Evolutionary conservation across 441 rosid genomes (phyloP).

Genomic region (Gossypium davidsonii): DNA sequence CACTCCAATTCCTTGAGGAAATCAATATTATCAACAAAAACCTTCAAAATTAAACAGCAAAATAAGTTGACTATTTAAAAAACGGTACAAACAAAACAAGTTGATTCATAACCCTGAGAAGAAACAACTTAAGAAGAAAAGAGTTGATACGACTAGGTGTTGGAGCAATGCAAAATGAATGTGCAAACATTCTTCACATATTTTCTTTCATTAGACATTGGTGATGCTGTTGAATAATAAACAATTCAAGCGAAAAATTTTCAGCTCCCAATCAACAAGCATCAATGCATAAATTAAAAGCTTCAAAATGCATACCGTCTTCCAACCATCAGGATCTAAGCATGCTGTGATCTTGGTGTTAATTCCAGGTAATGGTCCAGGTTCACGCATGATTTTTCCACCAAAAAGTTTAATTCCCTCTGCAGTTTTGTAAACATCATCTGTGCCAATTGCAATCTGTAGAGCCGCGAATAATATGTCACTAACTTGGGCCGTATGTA

Average conservation of each 20-base stretch:
- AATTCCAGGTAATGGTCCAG: slow-evolving; percentile 49
- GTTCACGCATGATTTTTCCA: slow-evolving; percentile 35
- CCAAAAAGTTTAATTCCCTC: slow-evolving; percentile 39
- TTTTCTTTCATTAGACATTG: background rate
- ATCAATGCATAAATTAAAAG: slow-evolving; percentile 3
- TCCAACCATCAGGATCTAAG: slow-evolving; percentile 56
- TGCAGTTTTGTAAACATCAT: slow-evolving; percentile 47
- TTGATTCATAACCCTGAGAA: background rate
- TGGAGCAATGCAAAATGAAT: background rate
- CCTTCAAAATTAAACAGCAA: slow-evolving; percentile 33
- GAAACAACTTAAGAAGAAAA: background rate
- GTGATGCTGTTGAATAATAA: background rate
- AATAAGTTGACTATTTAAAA: background rate
- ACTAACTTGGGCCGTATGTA: background rate
- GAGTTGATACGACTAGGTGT: background rate
- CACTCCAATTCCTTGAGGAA: slow-evolving; percentile 84
- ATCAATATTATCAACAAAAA: slow-evolving; percentile 84
- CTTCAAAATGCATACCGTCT: slow-evolving; percentile 27
- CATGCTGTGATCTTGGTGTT: slow-evolving; percentile 48
- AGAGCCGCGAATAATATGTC: background rate
- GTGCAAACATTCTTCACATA: background rate
- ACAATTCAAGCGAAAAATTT: background rate
- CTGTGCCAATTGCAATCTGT: slow-evolving; percentile 49
- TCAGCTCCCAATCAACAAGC: background rate
- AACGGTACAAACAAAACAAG: background rate